Evolutionary conservation across 2,329 filamentous ascomycete genomes (phyloP).

Genomic region (Celoporthe dispersa): DNA sequence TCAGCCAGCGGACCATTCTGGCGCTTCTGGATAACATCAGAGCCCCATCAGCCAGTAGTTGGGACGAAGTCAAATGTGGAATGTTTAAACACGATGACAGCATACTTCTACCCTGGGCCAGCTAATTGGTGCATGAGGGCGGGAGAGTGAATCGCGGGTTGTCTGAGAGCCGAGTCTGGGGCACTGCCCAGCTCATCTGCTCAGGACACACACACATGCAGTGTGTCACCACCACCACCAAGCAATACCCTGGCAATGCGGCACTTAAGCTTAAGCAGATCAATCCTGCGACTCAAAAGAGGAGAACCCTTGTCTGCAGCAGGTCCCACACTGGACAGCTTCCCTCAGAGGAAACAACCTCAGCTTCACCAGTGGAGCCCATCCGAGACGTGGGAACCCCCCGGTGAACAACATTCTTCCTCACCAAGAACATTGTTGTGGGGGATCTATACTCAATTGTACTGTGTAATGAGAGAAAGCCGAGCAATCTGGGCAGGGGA

Average conservation of each 20-base stretch:
- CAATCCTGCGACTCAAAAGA: background rate
- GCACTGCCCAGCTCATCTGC: constrained; percentile 17
- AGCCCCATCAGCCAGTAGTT: constrained; percentile 12
- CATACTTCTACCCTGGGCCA: background rate
- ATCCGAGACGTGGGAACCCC: background rate
- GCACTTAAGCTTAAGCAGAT: constrained; percentile 19
- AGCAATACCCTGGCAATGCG: background rate
- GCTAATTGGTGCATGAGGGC: background rate
- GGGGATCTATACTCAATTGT: background rate
- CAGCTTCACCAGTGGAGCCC: background rate
- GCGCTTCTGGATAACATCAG: constrained; percentile 12
- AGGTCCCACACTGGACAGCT: constrained; percentile 6
- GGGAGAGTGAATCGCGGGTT: constrained; percentile 4
- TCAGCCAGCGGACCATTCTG: background rate
- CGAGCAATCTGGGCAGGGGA: constrained; percentile 3
- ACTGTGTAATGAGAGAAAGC: constrained; percentile 6
- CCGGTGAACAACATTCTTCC: background rate
- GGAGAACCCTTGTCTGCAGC: background rate
- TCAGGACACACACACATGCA: background rate
- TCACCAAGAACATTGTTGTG: background rate
- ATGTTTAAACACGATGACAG: constrained; percentile 9
- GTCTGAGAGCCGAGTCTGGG: constrained; percentile 14
- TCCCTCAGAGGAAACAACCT: background rate
- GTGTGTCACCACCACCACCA: background rate
- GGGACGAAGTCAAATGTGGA: background rate